phyloP scores from a whole-genome alignment of 2,329 filamentous ascomycete species.

The Fusarium hainanense region DNA sequence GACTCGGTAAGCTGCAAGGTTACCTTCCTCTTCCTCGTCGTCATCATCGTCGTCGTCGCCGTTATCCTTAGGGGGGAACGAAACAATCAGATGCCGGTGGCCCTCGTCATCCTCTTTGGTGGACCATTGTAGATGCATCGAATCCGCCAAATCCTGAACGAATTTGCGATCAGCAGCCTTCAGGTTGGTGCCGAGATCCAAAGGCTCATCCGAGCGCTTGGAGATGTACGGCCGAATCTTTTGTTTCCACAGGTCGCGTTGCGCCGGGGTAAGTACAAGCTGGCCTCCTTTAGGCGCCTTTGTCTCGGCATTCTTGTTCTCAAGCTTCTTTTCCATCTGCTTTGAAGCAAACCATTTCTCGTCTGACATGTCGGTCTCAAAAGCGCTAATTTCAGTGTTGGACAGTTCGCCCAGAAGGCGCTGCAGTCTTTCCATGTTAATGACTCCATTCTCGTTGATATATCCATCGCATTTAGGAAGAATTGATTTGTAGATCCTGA shows the following conservation, averaged over 20 bases:
- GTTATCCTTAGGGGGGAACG: constrained; percentile 57
- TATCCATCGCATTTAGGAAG: constrained; percentile 90
- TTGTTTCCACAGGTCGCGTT: constrained; percentile 84
- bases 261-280: constrained; percentile 79
- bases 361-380: constrained; percentile 89
- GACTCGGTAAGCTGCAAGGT: constrained; percentile 84
- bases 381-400: constrained; percentile 90
- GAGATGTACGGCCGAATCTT: constrained; percentile 85
- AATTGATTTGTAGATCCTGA: constrained; percentile 92
- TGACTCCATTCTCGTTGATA: constrained; percentile 93
- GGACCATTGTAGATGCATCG: constrained; percentile 67
- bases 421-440: constrained; percentile 84
- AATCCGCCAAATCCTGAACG: constrained; percentile 83
- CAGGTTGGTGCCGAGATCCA: constrained; percentile 79
- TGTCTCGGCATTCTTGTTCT: constrained; percentile 67
- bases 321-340: constrained; percentile 72
- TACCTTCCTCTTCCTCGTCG: constrained; percentile 79
- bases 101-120: constrained; percentile 68
- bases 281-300: constrained; percentile 67
- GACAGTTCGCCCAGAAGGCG: constrained; percentile 84
- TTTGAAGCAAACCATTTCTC: constrained; percentile 94
- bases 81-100: constrained; percentile 62
- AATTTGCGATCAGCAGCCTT: constrained; percentile 92
- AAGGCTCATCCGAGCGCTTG: constrained; percentile 69
- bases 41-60: constrained; percentile 62